phyloP scores from a whole-genome alignment of 345 rosid species.

The Boechera stricta region DNA sequence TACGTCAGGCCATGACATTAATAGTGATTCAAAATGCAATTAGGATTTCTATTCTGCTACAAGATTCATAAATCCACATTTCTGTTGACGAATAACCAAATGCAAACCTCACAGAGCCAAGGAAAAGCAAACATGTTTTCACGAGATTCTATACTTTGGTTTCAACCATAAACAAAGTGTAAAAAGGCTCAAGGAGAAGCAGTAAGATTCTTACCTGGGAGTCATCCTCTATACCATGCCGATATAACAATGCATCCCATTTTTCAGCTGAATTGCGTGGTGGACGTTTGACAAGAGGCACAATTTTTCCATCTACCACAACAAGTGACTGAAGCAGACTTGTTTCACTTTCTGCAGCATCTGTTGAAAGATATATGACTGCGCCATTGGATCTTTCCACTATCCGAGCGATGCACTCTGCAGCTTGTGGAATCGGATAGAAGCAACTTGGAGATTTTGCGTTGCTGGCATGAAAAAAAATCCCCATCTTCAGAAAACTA shows the following conservation, averaged over 20 bases:
- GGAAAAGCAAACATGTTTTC: background rate
- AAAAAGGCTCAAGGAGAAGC: background rate
- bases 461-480: conserved; percentile 5
- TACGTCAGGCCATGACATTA: background rate
- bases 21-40: background rate
- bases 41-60: background rate
- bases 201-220: conserved; percentile 60
- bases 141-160: background rate
- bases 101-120: conserved; percentile 6
- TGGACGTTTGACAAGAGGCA: conserved; percentile 83
- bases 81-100: background rate
- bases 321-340: conserved; percentile 75
- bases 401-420: conserved; percentile 52
- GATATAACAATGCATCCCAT: conserved; percentile 87
- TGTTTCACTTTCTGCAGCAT: conserved; percentile 94
- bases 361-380: conserved; percentile 87
- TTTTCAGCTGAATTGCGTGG: conserved; percentile 79
- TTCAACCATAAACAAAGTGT: background rate
- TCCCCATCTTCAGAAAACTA: background rate
- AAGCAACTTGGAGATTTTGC: conserved; percentile 41
- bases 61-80: background rate
- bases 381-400: conserved; percentile 67
- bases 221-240: conserved; percentile 73
- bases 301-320: conserved; percentile 60
- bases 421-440: conserved; percentile 41